A percentile compares a stretch with the other conserved stretches of the same genome.
Conservation (phyloP, 2,329 filamentous ascomycete genomes). For the Lasiodiplodia gonubiensis region DNA sequence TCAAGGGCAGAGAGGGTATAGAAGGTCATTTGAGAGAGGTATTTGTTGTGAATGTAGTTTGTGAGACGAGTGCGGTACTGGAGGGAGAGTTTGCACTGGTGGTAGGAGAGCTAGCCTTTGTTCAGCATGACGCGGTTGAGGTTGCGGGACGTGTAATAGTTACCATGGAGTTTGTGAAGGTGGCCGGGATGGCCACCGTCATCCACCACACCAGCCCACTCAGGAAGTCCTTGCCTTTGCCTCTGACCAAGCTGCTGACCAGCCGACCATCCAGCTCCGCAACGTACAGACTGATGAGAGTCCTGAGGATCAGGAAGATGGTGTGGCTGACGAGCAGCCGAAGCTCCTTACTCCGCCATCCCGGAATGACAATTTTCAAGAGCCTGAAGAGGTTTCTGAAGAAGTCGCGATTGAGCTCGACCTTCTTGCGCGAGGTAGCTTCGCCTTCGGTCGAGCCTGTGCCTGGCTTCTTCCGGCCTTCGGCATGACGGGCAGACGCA, state of each 20-base stretch:
- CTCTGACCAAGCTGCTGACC: constrained; percentile 89
- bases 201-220: constrained; percentile 96
- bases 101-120: constrained; percentile 77
- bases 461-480: constrained; percentile 59
- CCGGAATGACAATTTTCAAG: constrained; percentile 85
- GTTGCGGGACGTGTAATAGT: neutral
- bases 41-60: constrained; percentile 93
- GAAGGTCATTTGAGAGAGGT: constrained; percentile 96
- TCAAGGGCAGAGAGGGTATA: constrained; percentile 95
- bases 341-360: constrained; percentile 87
- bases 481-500: constrained; percentile 71
- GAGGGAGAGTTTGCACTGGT: constrained; percentile 91
- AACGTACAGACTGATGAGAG: constrained; percentile 92
- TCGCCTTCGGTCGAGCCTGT: constrained; percentile 44
- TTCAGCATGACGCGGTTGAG: constrained; percentile 30
- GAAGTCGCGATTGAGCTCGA: constrained; percentile 90
- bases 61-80: constrained; percentile 93
- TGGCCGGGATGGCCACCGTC: constrained; percentile 92
- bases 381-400: constrained; percentile 78
- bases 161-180: constrained; percentile 99
- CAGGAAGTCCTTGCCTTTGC: constrained; percentile 88
- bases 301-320: constrained; percentile 88
- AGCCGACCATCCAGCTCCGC: constrained; percentile 93
- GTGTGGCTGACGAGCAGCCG: constrained; percentile 87
- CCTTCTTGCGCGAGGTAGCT: constrained; percentile 68